phyloP scores from a whole-genome alignment of 768 basidiomycete genomes.

The Phylloporus arenicola region DNA sequence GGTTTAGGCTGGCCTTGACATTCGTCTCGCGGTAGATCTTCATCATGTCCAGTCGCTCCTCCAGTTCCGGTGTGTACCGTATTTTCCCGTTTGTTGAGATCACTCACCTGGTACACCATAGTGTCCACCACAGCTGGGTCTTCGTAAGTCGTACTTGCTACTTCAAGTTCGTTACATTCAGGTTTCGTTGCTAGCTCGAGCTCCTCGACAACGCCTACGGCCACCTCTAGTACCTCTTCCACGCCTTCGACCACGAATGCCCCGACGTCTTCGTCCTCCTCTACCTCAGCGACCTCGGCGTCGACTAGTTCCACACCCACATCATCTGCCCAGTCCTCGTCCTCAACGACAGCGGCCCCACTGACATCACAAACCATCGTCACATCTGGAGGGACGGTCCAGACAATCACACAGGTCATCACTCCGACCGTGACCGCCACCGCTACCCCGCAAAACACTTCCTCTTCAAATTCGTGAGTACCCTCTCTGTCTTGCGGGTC shows the following conservation, averaged over 20 bases:
- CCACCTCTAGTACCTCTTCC: neutral
- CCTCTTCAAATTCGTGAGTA: conserved; percentile 25
- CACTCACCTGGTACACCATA: neutral
- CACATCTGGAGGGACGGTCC: conserved; percentile 1
- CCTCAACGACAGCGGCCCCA: neutral
- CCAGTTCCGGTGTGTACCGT: neutral
- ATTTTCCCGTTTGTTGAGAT: neutral
- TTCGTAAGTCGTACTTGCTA: conserved; percentile 5
- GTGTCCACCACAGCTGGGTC: neutral
- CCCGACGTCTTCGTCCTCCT: neutral
- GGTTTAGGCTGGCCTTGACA: neutral
- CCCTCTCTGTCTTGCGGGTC: neutral
- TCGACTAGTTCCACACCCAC: neutral
- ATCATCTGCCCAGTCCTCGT: conserved; percentile 1
- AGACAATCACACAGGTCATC: conserved; percentile 8
- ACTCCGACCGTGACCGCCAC: neutral
- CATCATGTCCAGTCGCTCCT: conserved; percentile 1
- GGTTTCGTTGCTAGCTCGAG: neutral
- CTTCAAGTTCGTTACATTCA: neutral
- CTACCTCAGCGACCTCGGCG: neutral
- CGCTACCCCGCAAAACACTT: neutral
- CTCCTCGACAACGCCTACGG: neutral
- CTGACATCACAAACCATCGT: conserved; percentile 1
- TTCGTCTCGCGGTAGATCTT: neutral
- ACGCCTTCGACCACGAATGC: conserved; percentile 4